phyloP scores from a whole-genome alignment of 1,284 basidiomycete genomes.

The Malassezia slooffiae region DNA sequence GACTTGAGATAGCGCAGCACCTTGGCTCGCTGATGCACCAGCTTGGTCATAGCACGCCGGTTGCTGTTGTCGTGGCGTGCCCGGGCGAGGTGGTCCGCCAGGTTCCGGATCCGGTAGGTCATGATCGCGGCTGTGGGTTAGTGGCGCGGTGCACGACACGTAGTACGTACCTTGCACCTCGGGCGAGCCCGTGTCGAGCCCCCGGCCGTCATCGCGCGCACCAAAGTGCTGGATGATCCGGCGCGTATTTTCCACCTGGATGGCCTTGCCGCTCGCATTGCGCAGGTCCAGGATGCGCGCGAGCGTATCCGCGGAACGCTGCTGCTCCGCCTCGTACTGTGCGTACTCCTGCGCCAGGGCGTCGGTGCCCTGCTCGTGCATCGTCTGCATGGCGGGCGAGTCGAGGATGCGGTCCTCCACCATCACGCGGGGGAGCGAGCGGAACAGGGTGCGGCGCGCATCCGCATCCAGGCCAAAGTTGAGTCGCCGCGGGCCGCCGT shows the following conservation, averaged over 20 bases:
- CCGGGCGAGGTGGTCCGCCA: conserved; percentile 61
- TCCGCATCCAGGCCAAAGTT: conserved; percentile 35
- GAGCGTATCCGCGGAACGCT: conserved; percentile 57
- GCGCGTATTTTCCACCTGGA: conserved; percentile 72
- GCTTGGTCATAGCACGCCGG: conserved; percentile 59
- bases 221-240: conserved; percentile 73
- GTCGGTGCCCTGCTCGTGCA: conserved; percentile 21
- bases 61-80: conserved; percentile 70
- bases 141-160: neutral
- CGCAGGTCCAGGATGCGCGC: conserved; percentile 67
- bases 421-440: conserved; percentile 36
- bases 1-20: conserved; percentile 69
- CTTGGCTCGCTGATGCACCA: conserved; percentile 73
- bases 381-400: conserved; percentile 18
- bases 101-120: conserved; percentile 71
- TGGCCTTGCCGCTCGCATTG: conserved; percentile 72
- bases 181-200: conserved; percentile 66
- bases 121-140: conserved; percentile 61
- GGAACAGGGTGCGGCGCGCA: conserved; percentile 36
- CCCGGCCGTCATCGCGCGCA: conserved; percentile 49
- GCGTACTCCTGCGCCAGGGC: conserved; percentile 8
- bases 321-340: conserved; percentile 49
- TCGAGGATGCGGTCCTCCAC: conserved; percentile 37
- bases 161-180: conserved; percentile 80
- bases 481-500: conserved; percentile 31